Conservation (phyloP, 1,139 yeast genomes). For the Lodderomyces theae region DNA sequence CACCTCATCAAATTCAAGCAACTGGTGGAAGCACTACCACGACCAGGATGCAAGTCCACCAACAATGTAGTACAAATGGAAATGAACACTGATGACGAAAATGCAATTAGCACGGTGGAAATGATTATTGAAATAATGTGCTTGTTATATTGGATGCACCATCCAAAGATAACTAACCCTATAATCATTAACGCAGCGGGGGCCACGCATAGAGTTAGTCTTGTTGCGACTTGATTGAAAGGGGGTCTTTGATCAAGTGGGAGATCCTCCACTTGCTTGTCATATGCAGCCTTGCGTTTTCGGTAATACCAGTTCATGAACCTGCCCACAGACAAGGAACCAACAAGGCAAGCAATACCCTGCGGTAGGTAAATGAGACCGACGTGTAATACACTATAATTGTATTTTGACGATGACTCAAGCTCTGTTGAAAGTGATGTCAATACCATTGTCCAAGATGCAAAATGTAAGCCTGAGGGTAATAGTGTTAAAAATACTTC, state of each 20-base stretch:
- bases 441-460: slow-evolving; percentile 37
- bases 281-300: slow-evolving; percentile 18
- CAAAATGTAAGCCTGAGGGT: slow-evolving; percentile 36
- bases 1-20: slow-evolving; percentile 38
- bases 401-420: slow-evolving; percentile 26
- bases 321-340: slow-evolving; percentile 31
- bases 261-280: slow-evolving; percentile 16
- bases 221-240: slow-evolving; percentile 27
- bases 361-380: slow-evolving; percentile 41
- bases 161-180: slow-evolving; percentile 39
- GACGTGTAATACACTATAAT: slow-evolving; percentile 34
- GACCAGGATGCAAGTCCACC: slow-evolving; percentile 35
- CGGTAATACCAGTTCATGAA: slow-evolving; percentile 29
- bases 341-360: slow-evolving; percentile 31
- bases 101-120: slow-evolving; percentile 29
- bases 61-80: slow-evolving; percentile 33
- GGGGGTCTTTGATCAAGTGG: slow-evolving; percentile 20
- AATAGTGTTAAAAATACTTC: slow-evolving; percentile 26
- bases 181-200: slow-evolving; percentile 24
- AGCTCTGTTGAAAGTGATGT: slow-evolving; percentile 33
- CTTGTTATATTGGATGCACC: slow-evolving; percentile 33
- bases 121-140: slow-evolving; percentile 31
- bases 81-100: slow-evolving; percentile 27
- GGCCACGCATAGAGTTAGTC: slow-evolving; percentile 26
- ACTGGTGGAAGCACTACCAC: slow-evolving; percentile 37